Evolutionary conservation across 2,329 filamentous ascomycete species (phyloP).

Genomic region (Penicillium sclerotiorum): DNA sequence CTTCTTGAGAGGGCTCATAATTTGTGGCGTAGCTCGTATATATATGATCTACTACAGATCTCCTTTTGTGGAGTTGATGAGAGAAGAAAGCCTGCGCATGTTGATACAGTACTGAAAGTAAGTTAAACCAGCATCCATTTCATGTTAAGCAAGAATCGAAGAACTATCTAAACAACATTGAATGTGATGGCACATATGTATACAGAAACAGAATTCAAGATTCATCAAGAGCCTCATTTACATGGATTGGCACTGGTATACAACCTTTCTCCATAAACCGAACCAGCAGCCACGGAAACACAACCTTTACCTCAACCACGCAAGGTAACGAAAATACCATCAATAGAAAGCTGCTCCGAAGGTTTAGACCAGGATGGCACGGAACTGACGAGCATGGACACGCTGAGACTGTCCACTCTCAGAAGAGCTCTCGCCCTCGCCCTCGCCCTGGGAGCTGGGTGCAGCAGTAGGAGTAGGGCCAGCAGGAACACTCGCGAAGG

Average conservation of each 20-base stretch:
- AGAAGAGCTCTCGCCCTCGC: slow-evolving; percentile 1
- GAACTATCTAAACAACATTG: too few relatives aligned
- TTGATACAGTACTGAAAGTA: too few relatives aligned
- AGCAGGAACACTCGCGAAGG: neutral
- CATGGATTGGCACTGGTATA: slow-evolving; percentile 1
- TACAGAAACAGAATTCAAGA: too few relatives aligned
- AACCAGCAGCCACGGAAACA: slow-evolving; percentile 24
- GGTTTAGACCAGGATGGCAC: slow-evolving; percentile 20
- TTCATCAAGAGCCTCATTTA: slow-evolving; percentile 5
- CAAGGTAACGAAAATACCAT: slow-evolving; percentile 6
- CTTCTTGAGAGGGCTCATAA: too few relatives aligned
- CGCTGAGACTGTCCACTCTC: slow-evolving; percentile 19
- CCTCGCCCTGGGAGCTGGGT: slow-evolving; percentile 3
- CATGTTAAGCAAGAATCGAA: too few relatives aligned
- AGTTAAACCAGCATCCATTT: too few relatives aligned
- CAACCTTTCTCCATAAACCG: slow-evolving; percentile 10
- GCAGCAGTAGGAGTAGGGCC: slow-evolving; percentile 10
- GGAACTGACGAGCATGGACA: slow-evolving; percentile 31
- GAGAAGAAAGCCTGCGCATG: too few relatives aligned
- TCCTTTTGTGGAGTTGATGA: too few relatives aligned
- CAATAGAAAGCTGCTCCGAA: slow-evolving; percentile 1
- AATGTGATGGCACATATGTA: too few relatives aligned
- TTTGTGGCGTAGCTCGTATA: too few relatives aligned
- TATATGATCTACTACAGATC: too few relatives aligned
- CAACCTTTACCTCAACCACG: slow-evolving; percentile 13